These are phyloP conservation scores for Dinochytrium kinnereticum DNA, from an alignment of 371 early-diverging fungal genomes.

Conservation along the genomic window DNA sequence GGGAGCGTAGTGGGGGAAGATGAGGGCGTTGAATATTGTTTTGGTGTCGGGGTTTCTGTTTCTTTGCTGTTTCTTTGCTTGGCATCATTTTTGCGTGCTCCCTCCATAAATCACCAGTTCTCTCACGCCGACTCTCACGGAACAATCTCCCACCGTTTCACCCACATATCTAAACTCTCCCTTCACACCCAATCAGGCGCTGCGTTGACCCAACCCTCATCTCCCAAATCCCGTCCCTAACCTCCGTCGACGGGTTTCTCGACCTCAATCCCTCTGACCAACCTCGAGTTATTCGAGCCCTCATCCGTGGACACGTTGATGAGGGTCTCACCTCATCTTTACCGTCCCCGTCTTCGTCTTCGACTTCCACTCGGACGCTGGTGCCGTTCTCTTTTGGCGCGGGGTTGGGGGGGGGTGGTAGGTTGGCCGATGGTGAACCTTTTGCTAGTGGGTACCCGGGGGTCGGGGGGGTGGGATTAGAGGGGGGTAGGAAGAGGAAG, in stretches of 20 bases:
- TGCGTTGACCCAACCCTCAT: background rate
- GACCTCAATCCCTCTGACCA: background rate
- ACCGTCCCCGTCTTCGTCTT: too few species aligned
- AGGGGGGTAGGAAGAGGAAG: background rate
- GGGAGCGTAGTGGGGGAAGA: too few species aligned
- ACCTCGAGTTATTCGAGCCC: background rate
- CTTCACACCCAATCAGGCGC: background rate
- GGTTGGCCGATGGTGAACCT: background rate
- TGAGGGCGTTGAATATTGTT: too few species aligned
- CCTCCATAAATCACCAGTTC: too few species aligned
- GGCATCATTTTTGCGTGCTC: too few species aligned
- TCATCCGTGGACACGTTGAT: background rate
- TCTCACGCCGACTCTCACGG: too few species aligned
- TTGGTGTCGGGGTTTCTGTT: too few species aligned
- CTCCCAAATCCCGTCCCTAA: background rate
- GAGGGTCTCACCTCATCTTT: background rate
- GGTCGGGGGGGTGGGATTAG: background rate
- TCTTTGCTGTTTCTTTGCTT: too few species aligned
- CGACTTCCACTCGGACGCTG: background rate
- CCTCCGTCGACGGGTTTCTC: background rate
- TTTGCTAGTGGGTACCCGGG: background rate
- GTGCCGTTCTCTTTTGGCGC: background rate
- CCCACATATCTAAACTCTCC: background rate
- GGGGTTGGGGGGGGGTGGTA: background rate
- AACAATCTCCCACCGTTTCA: background rate